Evolutionary conservation across 1,284 basidiomycete genomes (phyloP).

Genomic region (Singerocomus rubriflavus): DNA sequence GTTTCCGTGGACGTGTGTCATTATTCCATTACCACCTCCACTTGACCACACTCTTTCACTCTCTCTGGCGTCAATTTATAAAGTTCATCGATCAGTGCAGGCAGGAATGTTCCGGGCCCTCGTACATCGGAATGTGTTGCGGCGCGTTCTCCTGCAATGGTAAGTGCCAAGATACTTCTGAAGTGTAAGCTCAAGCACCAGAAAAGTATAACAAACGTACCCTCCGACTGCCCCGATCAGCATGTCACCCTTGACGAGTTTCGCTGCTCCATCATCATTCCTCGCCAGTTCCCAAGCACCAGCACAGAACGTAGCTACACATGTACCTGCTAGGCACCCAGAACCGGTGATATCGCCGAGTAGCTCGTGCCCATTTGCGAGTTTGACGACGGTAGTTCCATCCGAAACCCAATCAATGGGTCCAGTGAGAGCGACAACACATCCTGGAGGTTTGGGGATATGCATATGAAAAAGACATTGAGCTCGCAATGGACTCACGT

Average conservation of each 20-base stretch:
- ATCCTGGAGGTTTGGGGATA: conserved; percentile 45
- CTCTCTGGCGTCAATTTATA: conserved; percentile 59
- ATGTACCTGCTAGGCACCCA: conserved; percentile 85
- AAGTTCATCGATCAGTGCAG: conserved; percentile 84
- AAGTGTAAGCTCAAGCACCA: conserved; percentile 10
- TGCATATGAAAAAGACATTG: neutral
- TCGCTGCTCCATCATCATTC: conserved; percentile 29
- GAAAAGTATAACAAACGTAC: conserved; percentile 39
- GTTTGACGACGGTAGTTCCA: conserved; percentile 63
- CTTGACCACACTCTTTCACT: conserved; percentile 47
- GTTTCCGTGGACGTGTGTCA: neutral
- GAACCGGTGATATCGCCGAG: conserved; percentile 86
- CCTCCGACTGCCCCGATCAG: conserved; percentile 73
- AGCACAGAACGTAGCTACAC: conserved; percentile 76
- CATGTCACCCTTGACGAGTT: conserved; percentile 68
- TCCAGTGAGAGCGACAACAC: conserved; percentile 84
- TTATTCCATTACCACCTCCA: conserved; percentile 37
- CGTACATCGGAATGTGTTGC: conserved; percentile 64
- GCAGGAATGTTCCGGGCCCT: conserved; percentile 86
- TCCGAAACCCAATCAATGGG: conserved; percentile 85
- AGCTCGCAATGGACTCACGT: conserved; percentile 44
- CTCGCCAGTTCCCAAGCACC: conserved; percentile 47
- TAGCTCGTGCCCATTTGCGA: conserved; percentile 75
- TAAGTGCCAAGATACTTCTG: conserved; percentile 74
- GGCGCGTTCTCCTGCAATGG: conserved; percentile 82